Evolutionary conservation across 345 rosid genomes (phyloP).

Genomic region (Gossypium turneri): DNA sequence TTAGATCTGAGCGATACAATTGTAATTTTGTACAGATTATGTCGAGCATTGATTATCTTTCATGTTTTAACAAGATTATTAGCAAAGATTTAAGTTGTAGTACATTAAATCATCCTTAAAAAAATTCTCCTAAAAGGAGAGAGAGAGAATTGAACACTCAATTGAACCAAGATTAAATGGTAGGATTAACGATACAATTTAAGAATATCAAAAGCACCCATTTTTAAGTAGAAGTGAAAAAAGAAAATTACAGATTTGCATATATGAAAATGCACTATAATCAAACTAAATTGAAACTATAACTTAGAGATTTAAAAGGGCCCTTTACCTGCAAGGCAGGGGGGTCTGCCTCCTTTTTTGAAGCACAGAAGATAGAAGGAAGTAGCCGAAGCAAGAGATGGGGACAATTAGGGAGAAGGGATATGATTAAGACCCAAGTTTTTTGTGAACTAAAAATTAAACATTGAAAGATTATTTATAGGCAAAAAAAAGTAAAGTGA

Average conservation of each 20-base stretch:
- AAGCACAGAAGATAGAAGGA: slow-evolving; percentile 7
- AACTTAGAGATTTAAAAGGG: neutral
- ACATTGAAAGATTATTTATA: slow-evolving; percentile 19
- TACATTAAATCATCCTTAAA: neutral
- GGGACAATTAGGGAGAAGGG: neutral
- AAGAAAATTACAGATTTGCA: neutral
- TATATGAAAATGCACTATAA: neutral
- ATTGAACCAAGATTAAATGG: neutral
- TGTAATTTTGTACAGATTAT: neutral
- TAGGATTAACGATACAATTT: neutral
- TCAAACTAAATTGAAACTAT: neutral
- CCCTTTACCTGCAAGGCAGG: neutral
- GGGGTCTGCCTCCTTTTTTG: neutral
- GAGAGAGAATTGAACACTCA: neutral
- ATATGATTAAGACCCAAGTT: neutral
- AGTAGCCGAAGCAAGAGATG: neutral
- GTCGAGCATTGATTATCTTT: neutral
- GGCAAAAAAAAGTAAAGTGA: neutral
- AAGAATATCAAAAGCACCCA: neutral
- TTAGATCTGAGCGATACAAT: neutral
- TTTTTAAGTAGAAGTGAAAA: neutral
- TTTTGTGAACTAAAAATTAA: neutral
- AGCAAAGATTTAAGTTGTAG: neutral
- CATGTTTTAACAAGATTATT: neutral
- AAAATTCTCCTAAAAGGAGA: neutral